Evolutionary conservation across 2,329 filamentous ascomycete genomes (phyloP).

Genomic region (Madurella fahalii): DNA sequence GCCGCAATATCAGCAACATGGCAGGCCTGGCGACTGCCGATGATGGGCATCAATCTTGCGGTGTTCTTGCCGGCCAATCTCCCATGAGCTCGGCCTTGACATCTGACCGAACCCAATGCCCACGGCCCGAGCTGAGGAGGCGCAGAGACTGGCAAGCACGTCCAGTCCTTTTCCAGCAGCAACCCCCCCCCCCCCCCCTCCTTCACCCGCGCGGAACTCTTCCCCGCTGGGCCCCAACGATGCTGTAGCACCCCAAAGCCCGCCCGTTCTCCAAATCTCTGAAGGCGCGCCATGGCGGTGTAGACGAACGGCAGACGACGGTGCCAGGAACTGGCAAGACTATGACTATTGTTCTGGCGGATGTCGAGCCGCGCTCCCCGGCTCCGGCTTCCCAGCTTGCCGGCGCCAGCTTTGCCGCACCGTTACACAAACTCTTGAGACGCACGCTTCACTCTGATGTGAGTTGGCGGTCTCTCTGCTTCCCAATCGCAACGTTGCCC

Average conservation of each 20-base stretch:
- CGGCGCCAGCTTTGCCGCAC: neutral
- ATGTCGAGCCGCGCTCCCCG: neutral
- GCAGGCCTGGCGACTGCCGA: too few species aligned
- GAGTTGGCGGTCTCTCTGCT: neutral
- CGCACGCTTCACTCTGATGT: neutral
- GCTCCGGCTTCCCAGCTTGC: neutral
- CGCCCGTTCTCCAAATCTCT: neutral
- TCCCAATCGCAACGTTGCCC: neutral
- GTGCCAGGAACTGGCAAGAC: neutral
- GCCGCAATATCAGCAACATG: neutral
- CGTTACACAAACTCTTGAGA: neutral
- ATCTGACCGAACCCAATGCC: neutral
- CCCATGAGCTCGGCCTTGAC: neutral
- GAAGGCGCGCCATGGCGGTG: conserved; percentile 2
- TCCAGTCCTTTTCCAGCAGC: conserved; percentile 3
- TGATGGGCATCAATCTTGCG: too few species aligned
- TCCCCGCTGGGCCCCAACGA: conserved; percentile 1
- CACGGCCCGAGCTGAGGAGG: neutral
- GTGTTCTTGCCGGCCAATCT: neutral
- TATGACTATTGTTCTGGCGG: neutral
- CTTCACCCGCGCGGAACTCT: conserved; percentile 4
- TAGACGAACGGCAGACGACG: neutral
- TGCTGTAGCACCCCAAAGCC: conserved; percentile 1
- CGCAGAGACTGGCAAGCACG: neutral
- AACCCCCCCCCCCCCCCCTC: conserved; percentile 2